Evolutionary conservation across 2,329 filamentous ascomycete genomes (phyloP).

Genomic region (Pestalotiopsis sp.): DNA sequence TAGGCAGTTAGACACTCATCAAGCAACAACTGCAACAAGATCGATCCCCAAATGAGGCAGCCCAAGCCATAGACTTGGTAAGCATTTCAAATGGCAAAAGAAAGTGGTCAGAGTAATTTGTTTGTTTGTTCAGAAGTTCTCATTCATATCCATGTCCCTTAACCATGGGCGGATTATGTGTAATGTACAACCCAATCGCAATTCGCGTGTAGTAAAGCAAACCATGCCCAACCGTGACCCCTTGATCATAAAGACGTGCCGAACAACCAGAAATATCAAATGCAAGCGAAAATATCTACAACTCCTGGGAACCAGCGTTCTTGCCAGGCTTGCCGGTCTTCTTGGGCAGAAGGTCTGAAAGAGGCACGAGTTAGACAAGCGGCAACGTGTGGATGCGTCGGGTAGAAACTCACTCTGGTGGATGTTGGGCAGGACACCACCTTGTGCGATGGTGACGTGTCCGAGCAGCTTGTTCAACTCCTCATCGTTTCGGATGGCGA

Average conservation of each 20-base stretch:
- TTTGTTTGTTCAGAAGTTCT: conserved; percentile 51
- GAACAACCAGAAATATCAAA: conserved; percentile 66
- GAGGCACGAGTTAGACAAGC: conserved; percentile 39
- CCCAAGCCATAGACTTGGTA: not conserved
- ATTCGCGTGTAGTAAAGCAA: conserved; percentile 51
- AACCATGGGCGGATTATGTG: conserved; percentile 53
- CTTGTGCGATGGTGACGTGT: conserved; percentile 95
- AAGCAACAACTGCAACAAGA: too few species aligned
- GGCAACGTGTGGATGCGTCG: conserved; percentile 10
- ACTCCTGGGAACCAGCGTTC: conserved; percentile 82
- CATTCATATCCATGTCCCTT: conserved; percentile 69
- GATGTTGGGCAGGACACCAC: conserved; percentile 96
- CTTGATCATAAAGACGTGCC: conserved; percentile 77
- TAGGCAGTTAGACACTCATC: too few species aligned
- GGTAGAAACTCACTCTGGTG: conserved; percentile 79
- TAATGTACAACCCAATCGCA: conserved; percentile 69
- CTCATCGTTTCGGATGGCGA: conserved; percentile 99
- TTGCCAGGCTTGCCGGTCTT: conserved; percentile 97
- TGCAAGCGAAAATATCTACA: conserved; percentile 66
- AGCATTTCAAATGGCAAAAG: not conserved
- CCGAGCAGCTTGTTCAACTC: conserved; percentile 99
- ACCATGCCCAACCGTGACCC: conserved; percentile 78
- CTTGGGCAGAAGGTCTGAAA: conserved; percentile 92
- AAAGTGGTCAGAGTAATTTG: not conserved
- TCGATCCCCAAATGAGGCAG: too few species aligned